These are phyloP conservation scores for Trypanosomatidae sp. DNA, from an alignment of 208 protist genomes.

Conservation along the genomic window DNA sequence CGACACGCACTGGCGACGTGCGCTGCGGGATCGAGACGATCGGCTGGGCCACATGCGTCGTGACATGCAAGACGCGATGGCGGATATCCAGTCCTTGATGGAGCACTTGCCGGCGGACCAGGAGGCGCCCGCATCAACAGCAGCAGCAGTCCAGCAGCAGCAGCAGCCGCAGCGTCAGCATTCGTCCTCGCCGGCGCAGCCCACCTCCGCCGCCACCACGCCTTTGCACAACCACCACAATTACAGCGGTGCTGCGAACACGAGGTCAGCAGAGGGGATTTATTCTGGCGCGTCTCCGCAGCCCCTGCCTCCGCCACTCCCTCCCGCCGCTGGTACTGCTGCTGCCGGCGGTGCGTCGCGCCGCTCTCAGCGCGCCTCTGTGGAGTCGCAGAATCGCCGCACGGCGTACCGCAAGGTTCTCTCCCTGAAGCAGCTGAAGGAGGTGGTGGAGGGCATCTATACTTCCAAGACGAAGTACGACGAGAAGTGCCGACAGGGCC, in stretches of 20 bases:
- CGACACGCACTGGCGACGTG: slow-evolving; percentile 63
- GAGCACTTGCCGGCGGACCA: slow-evolving; percentile 15
- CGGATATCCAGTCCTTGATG: slow-evolving; percentile 73
- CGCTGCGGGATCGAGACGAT: slow-evolving; percentile 47
- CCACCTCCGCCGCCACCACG: no score
- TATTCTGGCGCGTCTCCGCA: slow-evolving; percentile 15
- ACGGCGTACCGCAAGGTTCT: slow-evolving; percentile 41
- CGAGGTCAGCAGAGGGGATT: no score
- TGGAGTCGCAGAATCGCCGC: slow-evolving; percentile 15
- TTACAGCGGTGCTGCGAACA: no score
- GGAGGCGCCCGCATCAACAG: no score
- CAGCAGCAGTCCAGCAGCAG: no score
- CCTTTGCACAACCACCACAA: no score
- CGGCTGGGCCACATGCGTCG: slow-evolving; percentile 47
- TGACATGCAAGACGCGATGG: slow-evolving; percentile 69
- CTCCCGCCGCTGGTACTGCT: no score
- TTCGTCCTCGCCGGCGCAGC: no score
- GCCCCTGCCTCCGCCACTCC: no score
- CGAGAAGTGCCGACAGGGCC: slow-evolving; percentile 60
- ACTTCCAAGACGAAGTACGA: slow-evolving; percentile 90
- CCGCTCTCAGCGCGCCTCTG: slow-evolving; percentile 12
- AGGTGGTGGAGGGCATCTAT: slow-evolving; percentile 88
- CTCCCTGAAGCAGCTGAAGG: slow-evolving; percentile 74
- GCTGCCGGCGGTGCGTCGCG: neutral
- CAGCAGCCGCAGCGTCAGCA: no score